These are phyloP conservation scores for Ceratocystis papillata DNA, from an alignment of 2,329 filamentous ascomycete species.

Conservation along the genomic window DNA sequence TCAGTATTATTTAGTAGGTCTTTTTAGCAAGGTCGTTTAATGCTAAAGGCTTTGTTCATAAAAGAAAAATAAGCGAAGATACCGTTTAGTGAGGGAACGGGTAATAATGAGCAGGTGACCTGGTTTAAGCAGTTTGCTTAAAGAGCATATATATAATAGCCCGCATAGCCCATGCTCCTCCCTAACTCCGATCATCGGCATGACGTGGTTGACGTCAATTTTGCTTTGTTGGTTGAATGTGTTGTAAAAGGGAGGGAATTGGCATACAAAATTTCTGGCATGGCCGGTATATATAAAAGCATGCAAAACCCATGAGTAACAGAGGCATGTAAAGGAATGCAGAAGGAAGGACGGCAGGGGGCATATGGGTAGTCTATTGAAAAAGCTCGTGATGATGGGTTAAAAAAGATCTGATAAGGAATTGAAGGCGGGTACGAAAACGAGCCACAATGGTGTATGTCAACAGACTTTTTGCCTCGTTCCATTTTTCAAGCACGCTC, in stretches of 20 bases:
- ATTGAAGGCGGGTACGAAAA: slow-evolving; percentile 13
- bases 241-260: not conserved
- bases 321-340: not conserved
- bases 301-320: too few relatives aligned
- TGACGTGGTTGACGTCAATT: not conserved
- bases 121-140: not conserved
- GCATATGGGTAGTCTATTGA: not conserved
- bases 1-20: too few relatives aligned
- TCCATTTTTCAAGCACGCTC: not conserved
- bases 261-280: not conserved
- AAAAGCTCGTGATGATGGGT: not conserved
- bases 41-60: too few relatives aligned
- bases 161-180: not conserved
- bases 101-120: too few relatives aligned
- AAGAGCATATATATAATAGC: not conserved
- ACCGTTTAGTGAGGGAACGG: too few relatives aligned
- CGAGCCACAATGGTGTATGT: not conserved
- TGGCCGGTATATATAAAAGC: not conserved
- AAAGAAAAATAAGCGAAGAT: too few relatives aligned
- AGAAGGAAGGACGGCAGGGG: not conserved
- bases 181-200: not conserved
- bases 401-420: slow-evolving; percentile 24
- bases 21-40: not conserved
- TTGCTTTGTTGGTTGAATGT: not conserved
- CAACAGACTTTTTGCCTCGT: not conserved